Conservation (phyloP, 768 basidiomycete genomes). For the Tephrocybe rancida region DNA sequence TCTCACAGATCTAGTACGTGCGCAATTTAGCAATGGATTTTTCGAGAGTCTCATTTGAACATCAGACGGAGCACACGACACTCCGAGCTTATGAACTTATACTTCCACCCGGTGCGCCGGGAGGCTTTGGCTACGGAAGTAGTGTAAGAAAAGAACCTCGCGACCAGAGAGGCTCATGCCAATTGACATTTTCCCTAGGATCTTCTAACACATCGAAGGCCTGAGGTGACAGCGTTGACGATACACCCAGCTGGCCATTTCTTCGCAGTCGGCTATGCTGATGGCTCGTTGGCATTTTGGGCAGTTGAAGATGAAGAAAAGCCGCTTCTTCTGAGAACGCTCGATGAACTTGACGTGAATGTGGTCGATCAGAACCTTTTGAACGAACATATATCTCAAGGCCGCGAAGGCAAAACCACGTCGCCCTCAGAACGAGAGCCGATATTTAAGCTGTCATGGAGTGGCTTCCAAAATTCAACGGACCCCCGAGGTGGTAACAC, state of each 20-base stretch:
- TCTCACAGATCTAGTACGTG: constrained; percentile 57
- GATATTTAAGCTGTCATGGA: constrained; percentile 88
- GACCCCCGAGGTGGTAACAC: constrained; percentile 76
- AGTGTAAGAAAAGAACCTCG: constrained; percentile 49
- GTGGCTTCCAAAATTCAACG: constrained; percentile 65
- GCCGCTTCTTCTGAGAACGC: constrained; percentile 73
- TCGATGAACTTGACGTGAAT: constrained; percentile 57
- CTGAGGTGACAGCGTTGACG: constrained; percentile 69
- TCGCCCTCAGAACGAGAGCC: constrained; percentile 55
- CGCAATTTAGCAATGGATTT: not conserved
- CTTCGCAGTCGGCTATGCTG: constrained; percentile 79
- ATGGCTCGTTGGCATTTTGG: constrained; percentile 87
- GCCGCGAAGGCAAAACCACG: constrained; percentile 16
- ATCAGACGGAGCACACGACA: constrained; percentile 50
- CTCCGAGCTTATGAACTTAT: constrained; percentile 68
- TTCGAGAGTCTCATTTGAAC: too few species aligned
- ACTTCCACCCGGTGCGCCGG: constrained; percentile 81
- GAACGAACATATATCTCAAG: constrained; percentile 38
- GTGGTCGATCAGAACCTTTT: constrained; percentile 50
- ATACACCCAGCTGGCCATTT: constrained; percentile 77
- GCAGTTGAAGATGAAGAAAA: constrained; percentile 76
- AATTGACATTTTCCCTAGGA: constrained; percentile 38
- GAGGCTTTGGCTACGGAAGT: constrained; percentile 64
- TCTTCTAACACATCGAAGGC: constrained; percentile 69
- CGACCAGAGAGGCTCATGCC: not conserved